Evolutionary conservation across 345 rosid genomes (phyloP).

Genomic region (Pistacia vera): DNA sequence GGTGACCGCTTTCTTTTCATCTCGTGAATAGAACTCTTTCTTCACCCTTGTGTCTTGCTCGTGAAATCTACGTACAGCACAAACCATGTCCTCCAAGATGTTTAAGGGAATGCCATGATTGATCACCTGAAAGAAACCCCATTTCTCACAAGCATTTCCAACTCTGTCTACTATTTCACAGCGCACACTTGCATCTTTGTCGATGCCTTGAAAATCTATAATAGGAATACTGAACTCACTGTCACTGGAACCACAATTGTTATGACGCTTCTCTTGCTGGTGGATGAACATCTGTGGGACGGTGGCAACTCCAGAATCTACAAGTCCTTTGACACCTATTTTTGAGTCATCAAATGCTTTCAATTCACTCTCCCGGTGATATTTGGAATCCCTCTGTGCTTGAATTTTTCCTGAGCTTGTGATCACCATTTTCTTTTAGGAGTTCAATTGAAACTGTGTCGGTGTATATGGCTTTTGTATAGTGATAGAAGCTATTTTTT

Average conservation of each 20-base stretch:
- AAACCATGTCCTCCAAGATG: conserved; percentile 32
- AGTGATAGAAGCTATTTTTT: too few relatives aligned
- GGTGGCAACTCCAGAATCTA: conserved; percentile 32
- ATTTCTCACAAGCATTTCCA: conserved; percentile 35
- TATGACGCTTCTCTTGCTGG: conserved; percentile 1
- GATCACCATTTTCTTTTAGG: conserved; percentile 17
- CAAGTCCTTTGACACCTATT: conserved; percentile 47
- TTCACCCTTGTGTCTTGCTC: conserved; percentile 43
- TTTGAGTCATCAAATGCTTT: conserved; percentile 19
- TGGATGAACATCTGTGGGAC: conserved; percentile 35
- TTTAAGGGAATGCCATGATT: conserved; percentile 44
- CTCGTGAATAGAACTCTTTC: conserved; percentile 36
- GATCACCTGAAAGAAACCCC: conserved; percentile 53
- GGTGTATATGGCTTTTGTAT: too few relatives aligned
- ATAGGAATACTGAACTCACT: conserved; percentile 28
- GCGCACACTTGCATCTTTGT: conserved; percentile 6
- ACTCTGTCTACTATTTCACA: conserved; percentile 26
- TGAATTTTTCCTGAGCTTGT: not conserved
- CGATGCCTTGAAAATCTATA: conserved; percentile 34
- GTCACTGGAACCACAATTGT: not conserved
- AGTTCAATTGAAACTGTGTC: too few relatives aligned
- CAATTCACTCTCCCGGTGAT: conserved; percentile 27
- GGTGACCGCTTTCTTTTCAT: conserved; percentile 20
- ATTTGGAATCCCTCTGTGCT: not conserved
- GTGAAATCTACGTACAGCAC: conserved; percentile 37